Percentiles rank a stretch among this genome's conserved stretches.
These are phyloP conservation scores for Tricholoma flavovirens DNA, from an alignment of 768 basidiomycete genomes.

Conservation along the genomic window DNA sequence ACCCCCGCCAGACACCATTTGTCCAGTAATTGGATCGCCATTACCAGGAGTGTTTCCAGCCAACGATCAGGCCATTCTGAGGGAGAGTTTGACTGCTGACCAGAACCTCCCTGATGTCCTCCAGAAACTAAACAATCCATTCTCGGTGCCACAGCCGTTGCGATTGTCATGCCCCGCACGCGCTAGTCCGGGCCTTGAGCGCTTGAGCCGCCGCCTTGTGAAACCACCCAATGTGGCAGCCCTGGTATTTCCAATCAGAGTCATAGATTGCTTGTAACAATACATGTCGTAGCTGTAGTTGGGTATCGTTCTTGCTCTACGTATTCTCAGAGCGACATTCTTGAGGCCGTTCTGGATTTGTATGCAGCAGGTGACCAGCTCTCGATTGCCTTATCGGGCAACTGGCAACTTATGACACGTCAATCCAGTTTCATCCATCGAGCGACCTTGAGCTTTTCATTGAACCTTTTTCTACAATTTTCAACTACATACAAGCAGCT, in stretches of 20 bases:
- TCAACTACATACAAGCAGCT: not conserved
- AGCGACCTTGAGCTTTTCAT: not conserved
- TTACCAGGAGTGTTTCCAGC: conserved; percentile 14
- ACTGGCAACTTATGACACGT: not conserved
- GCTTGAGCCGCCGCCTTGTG: too few relatives aligned
- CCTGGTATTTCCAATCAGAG: too few relatives aligned
- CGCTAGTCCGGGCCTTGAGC: not conserved
- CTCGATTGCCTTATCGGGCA: not conserved
- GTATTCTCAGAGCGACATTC: too few relatives aligned
- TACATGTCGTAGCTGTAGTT: too few relatives aligned
- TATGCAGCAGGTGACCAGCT: too few relatives aligned
- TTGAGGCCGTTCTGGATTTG: too few relatives aligned
- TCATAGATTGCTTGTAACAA: too few relatives aligned
- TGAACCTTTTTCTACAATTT: not conserved
- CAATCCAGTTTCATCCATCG: not conserved
- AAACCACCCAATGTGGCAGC: too few relatives aligned
- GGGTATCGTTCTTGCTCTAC: too few relatives aligned
- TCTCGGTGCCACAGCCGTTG: not conserved
- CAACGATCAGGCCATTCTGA: not conserved
- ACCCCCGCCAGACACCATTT: conserved; percentile 35
- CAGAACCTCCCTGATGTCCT: not conserved
- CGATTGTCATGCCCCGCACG: not conserved
- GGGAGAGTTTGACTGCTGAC: not conserved
- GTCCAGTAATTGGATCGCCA: conserved; percentile 24
- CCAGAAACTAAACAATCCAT: not conserved